Percentiles rank a stretch among this genome's conserved stretches.
Conservation (phyloP, 176 grass and related monocot genomes). For the barley (Hordeum vulgare) region MorexV3_pseudomolecules_assembly NC_058522.1:509319169-509319668, state of each 20-base stretch:
- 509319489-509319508: constrained; percentile 59
- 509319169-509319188: constrained; percentile 66
- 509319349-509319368: constrained; percentile 76
- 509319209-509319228: constrained; percentile 52
- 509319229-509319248: constrained; percentile 46
- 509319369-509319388: constrained; percentile 58
- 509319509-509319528: constrained; percentile 85
- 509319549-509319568: constrained; percentile 73
- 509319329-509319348: constrained; percentile 68
- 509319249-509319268: constrained; percentile 29
- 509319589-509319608: constrained; percentile 25
- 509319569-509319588: constrained; percentile 49
- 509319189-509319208: constrained; percentile 70
- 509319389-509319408: constrained; percentile 53
- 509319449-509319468: background rate
- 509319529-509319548: constrained; percentile 66
- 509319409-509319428: background rate
- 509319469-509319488: constrained; percentile 22
- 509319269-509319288: constrained; percentile 53
- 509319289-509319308: constrained; percentile 36
- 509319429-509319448: background rate
- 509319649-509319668: constrained; percentile 69
- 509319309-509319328: constrained; percentile 75
- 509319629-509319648: constrained; percentile 68
- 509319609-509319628: constrained; percentile 18